Conservation (phyloP, 352 stramenopile species). For the Pythium rhizo-oryzae region DNA sequence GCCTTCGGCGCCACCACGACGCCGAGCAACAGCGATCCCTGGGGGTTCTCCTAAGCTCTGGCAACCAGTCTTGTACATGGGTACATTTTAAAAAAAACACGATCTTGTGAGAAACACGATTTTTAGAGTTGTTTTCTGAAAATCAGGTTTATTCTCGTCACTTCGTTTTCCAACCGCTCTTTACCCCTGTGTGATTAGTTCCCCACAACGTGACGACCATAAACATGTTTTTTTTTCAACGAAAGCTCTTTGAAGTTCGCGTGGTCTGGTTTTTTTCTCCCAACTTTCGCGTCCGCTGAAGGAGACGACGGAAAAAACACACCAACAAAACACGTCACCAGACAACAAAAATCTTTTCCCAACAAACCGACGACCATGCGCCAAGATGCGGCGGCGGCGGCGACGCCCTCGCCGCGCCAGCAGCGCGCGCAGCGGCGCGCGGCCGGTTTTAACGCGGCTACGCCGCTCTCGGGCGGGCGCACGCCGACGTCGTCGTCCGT, state of each 20-base stretch:
- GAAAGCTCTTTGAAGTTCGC: no score
- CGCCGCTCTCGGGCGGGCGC: slow-evolving; percentile 9
- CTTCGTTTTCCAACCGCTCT: neutral
- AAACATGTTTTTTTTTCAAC: no score
- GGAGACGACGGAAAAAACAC: no score
- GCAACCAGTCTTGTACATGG: neutral
- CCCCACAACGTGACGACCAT: no score
- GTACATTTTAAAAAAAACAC: neutral
- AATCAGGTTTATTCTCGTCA: neutral
- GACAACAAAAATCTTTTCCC: neutral
- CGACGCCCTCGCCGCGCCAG: slow-evolving; percentile 17
- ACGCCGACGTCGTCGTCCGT: slow-evolving; percentile 24
- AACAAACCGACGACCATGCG: neutral
- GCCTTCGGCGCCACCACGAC: neutral
- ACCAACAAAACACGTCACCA: no score
- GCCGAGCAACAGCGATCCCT: slow-evolving; percentile 11
- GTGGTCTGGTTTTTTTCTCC: no score
- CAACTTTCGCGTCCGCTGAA: no score
- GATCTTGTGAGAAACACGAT: neutral
- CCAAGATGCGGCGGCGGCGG: neutral
- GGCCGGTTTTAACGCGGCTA: slow-evolving; percentile 13
- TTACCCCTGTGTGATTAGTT: neutral
- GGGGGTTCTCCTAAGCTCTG: slow-evolving; percentile 14
- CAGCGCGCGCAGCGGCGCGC: slow-evolving; percentile 17
- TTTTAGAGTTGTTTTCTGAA: no score